Conservation (phyloP, 306 rosid species). For the Chamaecrista fasciculata region DNA sequence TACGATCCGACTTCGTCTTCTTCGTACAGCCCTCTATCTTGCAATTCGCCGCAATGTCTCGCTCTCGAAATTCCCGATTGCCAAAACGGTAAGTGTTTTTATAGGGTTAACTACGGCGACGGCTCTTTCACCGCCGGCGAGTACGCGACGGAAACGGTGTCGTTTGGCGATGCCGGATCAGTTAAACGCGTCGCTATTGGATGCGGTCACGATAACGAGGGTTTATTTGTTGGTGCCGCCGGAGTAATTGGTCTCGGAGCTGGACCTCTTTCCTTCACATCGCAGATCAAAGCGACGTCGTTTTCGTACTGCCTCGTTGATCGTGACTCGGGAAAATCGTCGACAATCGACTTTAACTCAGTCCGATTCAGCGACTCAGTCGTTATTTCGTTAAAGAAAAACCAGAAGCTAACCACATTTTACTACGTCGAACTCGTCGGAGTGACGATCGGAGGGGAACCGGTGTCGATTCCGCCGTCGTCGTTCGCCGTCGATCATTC, state of each 20-base stretch:
- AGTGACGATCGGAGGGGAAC: slow-evolving; percentile 52
- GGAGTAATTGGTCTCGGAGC: slow-evolving; percentile 71
- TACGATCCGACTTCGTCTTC: slow-evolving; percentile 55
- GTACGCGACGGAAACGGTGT: slow-evolving; percentile 49
- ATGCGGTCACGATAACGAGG: slow-evolving; percentile 68
- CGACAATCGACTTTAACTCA: slow-evolving; percentile 73
- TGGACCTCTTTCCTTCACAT: slow-evolving; percentile 42
- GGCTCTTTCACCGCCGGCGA: slow-evolving; percentile 55
- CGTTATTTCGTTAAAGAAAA: slow-evolving; percentile 35
- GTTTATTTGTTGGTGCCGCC: slow-evolving; percentile 52
- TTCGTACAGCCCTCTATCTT: slow-evolving; percentile 35
- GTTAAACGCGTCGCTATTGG: slow-evolving; percentile 43
- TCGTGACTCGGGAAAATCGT: slow-evolving; percentile 50
- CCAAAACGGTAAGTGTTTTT: slow-evolving; percentile 36
- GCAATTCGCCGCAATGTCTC: slow-evolving; percentile 41
- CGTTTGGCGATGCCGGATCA: slow-evolving; percentile 50
- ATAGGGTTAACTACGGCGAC: slow-evolving; percentile 62
- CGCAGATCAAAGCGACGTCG: slow-evolving; percentile 55
- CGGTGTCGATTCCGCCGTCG: slow-evolving; percentile 34
- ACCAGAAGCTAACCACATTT: slow-evolving; percentile 31
- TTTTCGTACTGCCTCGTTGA: slow-evolving; percentile 70
- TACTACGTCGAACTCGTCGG: slow-evolving; percentile 55
- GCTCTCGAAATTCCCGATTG: slow-evolving; percentile 38
- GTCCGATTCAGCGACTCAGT: slow-evolving; percentile 49
- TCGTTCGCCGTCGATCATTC: slow-evolving; percentile 35